Conservation (phyloP, 495 filamentous ascomycete species). For the Talaromyces adpressus region DNA sequence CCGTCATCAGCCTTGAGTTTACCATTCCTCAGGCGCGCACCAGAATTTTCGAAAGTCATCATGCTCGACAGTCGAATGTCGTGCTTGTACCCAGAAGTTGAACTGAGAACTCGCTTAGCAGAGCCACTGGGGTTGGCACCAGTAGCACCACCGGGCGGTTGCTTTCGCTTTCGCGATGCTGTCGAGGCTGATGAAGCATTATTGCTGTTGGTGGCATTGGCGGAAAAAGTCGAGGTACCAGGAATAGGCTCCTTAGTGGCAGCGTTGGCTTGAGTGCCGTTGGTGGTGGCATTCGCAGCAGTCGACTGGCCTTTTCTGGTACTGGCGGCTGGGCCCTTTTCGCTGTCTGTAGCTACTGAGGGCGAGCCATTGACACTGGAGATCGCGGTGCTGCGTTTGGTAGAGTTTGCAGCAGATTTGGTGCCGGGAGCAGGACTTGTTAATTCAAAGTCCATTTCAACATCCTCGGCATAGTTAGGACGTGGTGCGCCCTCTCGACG, state of each 20-base stretch:
- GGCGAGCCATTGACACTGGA: constrained; percentile 27
- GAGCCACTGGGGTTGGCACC: constrained; percentile 40
- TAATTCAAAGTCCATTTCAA: constrained; percentile 71
- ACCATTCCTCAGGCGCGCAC: constrained; percentile 63
- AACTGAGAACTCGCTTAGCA: constrained; percentile 22
- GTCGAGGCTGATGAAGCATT: constrained; percentile 27
- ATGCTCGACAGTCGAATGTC: constrained; percentile 53
- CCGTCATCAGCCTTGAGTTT: constrained; percentile 88
- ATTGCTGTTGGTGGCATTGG: constrained; percentile 23
- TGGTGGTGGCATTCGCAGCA: constrained; percentile 16
- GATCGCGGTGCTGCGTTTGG: constrained; percentile 31
- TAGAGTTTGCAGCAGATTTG: constrained; percentile 32
- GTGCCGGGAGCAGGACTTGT: constrained; percentile 24
- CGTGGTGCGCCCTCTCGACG: constrained; percentile 65
- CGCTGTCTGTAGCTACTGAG: constrained; percentile 23
- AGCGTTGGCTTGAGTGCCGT: constrained; percentile 21
- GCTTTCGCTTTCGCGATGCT: constrained; percentile 72
- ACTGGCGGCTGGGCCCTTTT: constrained; percentile 33
- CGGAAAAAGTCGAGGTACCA: constrained; percentile 55
- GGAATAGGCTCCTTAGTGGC: constrained; percentile 51
- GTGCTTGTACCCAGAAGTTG: neutral
- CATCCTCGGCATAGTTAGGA: constrained; percentile 95
- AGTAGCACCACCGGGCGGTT: constrained; percentile 47
- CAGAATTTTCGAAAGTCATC: constrained; percentile 72
- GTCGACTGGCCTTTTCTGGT: constrained; percentile 38